phyloP scores from a whole-genome alignment of 2,329 filamentous ascomycete species.

The Teratosphaeriaceae sp. region DNA sequence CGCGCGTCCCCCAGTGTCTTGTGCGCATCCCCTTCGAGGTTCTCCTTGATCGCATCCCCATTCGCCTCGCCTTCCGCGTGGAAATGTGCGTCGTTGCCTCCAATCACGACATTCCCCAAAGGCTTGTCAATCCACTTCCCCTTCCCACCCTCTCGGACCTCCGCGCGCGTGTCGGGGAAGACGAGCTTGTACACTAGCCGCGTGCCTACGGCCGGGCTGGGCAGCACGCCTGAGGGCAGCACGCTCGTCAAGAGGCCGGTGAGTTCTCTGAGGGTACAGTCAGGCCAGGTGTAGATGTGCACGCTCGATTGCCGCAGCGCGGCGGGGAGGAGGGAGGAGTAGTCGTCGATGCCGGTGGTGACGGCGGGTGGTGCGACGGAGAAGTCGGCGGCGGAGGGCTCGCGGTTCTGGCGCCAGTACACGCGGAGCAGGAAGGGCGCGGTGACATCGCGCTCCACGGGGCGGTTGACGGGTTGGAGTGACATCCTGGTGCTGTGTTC shows the following conservation, averaged over 20 bases:
- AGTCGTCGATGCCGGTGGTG: constrained; percentile 23
- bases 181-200: constrained; percentile 83
- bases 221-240: constrained; percentile 58
- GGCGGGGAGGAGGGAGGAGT: constrained; percentile 53
- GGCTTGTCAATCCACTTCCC: constrained; percentile 71
- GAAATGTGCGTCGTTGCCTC: constrained; percentile 31
- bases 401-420: constrained; percentile 69
- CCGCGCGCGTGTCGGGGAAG: constrained; percentile 63
- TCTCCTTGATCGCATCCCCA: constrained; percentile 32
- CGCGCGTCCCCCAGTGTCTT: constrained; percentile 70
- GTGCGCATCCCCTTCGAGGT: constrained; percentile 50
- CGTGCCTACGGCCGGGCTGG: constrained; percentile 69
- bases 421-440: constrained; percentile 80
- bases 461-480: constrained; percentile 30
- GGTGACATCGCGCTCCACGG: constrained; percentile 61
- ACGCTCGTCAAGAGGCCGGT: constrained; percentile 67
- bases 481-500: too few relatives aligned
- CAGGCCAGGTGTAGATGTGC: constrained; percentile 79
- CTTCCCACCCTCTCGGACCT: constrained; percentile 36
- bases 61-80: constrained; percentile 31
- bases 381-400: constrained; percentile 73
- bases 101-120: constrained; percentile 74
- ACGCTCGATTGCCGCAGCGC: constrained; percentile 38
- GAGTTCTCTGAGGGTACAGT: constrained; percentile 74
- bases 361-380: constrained; percentile 39